Evolutionary conservation across 306 rosid genomes (phyloP).

Genomic region (Trifolium dubium): DNA sequence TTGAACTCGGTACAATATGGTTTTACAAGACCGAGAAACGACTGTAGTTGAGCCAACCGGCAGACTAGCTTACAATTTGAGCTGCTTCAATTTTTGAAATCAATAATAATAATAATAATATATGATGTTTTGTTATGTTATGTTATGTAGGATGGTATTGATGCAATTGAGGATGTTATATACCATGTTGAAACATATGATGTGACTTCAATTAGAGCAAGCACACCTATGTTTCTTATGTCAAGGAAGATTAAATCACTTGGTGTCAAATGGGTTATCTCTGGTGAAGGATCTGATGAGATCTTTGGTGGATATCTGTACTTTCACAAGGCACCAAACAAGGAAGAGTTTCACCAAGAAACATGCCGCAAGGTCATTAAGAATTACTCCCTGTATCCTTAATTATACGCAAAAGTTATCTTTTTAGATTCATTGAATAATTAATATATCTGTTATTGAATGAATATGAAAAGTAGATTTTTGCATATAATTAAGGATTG

Average conservation of each 20-base stretch:
- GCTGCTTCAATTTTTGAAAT: neutral
- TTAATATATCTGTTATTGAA: too few species aligned
- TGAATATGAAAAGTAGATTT: too few species aligned
- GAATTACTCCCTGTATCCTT: neutral
- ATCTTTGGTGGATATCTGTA: constrained; percentile 93
- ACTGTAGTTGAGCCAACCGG: neutral
- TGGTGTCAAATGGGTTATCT: constrained; percentile 94
- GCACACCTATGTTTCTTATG: constrained; percentile 99
- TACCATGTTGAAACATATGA: constrained; percentile 93
- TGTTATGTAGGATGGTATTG: constrained; percentile 81
- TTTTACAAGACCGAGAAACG: too few species aligned
- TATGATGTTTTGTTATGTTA: constrained; percentile 25
- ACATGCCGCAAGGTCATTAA: constrained; percentile 84
- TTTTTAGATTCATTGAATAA: too few species aligned
- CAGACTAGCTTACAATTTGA: neutral
- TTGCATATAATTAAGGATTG: too few species aligned
- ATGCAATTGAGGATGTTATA: constrained; percentile 94
- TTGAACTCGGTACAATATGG: too few species aligned
- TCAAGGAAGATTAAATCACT: constrained; percentile 91
- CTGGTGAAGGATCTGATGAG: constrained; percentile 99
- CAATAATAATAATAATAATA: constrained; percentile 1
- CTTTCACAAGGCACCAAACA: constrained; percentile 98
- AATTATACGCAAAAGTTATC: too few species aligned
- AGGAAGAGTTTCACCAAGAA: constrained; percentile 92
- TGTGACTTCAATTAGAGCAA: constrained; percentile 93